These are phyloP conservation scores for Fusarium poae DNA, from an alignment of 2,329 filamentous ascomycete genomes.

Conservation along the genomic window DNA sequence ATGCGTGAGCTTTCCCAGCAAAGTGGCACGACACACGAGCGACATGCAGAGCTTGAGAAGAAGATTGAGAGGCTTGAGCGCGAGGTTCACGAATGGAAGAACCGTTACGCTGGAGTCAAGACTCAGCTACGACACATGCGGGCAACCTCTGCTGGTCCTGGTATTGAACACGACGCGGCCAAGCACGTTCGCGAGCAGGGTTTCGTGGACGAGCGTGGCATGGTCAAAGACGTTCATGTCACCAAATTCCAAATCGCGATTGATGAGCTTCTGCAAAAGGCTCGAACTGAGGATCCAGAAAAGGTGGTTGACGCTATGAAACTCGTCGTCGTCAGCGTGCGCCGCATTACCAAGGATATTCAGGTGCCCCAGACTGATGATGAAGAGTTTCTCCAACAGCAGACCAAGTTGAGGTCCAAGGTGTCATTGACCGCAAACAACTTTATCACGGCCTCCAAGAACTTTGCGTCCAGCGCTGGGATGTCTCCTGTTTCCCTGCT, in stretches of 20 bases:
- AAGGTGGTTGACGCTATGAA: constrained; percentile 89
- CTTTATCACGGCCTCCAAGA: constrained; percentile 93
- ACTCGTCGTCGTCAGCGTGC: constrained; percentile 82
- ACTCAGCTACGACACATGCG: constrained; percentile 86
- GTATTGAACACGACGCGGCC: constrained; percentile 76
- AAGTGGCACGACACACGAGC: constrained; percentile 82
- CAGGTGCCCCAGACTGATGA: constrained; percentile 68
- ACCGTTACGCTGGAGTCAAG: constrained; percentile 88
- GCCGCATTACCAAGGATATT: constrained; percentile 86
- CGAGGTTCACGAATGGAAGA: constrained; percentile 91
- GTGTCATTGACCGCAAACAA: constrained; percentile 96
- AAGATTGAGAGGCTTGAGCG: constrained; percentile 82
- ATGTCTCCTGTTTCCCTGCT: constrained; percentile 93
- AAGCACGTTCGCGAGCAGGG: constrained; percentile 74
- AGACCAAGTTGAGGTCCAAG: constrained; percentile 79
- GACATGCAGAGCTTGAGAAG: constrained; percentile 81
- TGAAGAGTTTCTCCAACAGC: constrained; percentile 68
- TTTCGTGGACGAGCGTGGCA: constrained; percentile 77
- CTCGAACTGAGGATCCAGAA: constrained; percentile 78
- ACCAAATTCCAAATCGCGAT: constrained; percentile 96
- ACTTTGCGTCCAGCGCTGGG: constrained; percentile 84
- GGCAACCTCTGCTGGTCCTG: constrained; percentile 81
- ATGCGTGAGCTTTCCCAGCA: constrained; percentile 89
- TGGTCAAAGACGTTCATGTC: constrained; percentile 91
- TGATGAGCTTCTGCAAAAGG: constrained; percentile 86